Conservation (phyloP, 805 yeast species). For the Candida orba region DNA sequence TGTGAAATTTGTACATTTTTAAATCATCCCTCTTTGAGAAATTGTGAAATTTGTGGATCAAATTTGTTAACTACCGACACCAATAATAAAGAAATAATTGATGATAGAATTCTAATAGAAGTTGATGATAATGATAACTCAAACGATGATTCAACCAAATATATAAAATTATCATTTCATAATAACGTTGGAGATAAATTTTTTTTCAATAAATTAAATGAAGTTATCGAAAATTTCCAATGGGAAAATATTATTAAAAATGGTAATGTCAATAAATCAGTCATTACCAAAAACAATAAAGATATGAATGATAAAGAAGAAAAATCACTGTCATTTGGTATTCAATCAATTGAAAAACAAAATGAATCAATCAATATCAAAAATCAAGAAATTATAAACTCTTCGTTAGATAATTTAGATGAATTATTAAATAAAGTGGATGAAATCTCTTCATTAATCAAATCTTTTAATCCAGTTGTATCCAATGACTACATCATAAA, state of each 20-base stretch:
- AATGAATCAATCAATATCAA: constrained; percentile 48
- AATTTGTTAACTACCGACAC: constrained; percentile 29
- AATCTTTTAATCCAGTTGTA: constrained; percentile 26
- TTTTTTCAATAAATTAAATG: constrained; percentile 41
- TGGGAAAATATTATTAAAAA: constrained; percentile 37
- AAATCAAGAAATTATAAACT: constrained; percentile 54
- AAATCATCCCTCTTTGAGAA: constrained; percentile 70
- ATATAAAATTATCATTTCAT: constrained; percentile 69
- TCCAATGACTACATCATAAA: neutral
- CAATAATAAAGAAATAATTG: constrained; percentile 22
- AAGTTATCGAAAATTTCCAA: constrained; percentile 38
- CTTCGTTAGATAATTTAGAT: constrained; percentile 70
- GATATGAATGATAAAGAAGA: neutral
- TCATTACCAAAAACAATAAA: constrained; percentile 5
- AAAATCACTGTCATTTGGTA: constrained; percentile 42
- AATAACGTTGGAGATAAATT: constrained; percentile 54
- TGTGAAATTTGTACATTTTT: constrained; percentile 68
- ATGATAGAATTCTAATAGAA: constrained; percentile 26
- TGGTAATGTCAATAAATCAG: constrained; percentile 26
- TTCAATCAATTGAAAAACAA: constrained; percentile 57
- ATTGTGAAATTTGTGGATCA: constrained; percentile 86
- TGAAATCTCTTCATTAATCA: constrained; percentile 54
- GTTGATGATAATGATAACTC: constrained; percentile 27
- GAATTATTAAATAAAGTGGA: constrained; percentile 72
- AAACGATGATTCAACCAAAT: constrained; percentile 13